Conservation (phyloP, 148 eudicot species). For the Hydrangea macrophylla region DNA sequence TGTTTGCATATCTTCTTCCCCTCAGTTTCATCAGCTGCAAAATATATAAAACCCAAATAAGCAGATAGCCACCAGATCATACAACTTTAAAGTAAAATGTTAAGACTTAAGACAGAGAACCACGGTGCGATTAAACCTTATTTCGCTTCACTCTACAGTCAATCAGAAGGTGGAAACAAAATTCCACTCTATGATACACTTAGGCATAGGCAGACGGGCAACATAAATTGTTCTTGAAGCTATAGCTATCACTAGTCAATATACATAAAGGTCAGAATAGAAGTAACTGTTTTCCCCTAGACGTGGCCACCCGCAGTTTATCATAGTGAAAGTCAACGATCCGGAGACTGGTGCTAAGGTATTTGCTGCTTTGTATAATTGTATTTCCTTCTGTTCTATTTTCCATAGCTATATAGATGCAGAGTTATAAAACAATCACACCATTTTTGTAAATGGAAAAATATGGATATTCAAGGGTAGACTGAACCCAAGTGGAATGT, state of each 20-base stretch:
- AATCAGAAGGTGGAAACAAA: neutral
- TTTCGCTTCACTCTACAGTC: neutral
- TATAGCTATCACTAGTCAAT: neutral
- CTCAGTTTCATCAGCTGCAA: conserved; percentile 44
- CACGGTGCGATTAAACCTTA: neutral
- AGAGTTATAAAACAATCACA: neutral
- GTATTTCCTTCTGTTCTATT: neutral
- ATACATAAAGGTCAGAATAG: neutral
- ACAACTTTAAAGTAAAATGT: neutral
- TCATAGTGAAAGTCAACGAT: neutral
- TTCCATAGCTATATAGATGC: neutral
- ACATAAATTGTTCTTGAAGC: neutral
- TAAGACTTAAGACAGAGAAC: neutral
- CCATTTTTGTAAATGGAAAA: neutral
- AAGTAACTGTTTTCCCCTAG: neutral
- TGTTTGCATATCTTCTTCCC: conserved; percentile 68
- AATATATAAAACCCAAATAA: conserved; percentile 7
- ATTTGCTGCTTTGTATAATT: neutral
- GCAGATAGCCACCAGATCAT: neutral
- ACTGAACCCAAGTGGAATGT: conserved; percentile 1
- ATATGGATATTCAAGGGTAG: neutral
- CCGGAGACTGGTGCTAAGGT: neutral
- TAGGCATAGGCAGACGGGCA: neutral
- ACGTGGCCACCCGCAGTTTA: neutral
- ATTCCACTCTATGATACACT: neutral